Conservation (phyloP, 1,284 basidiomycete species). For the Rhodotorula sp. region DNA sequence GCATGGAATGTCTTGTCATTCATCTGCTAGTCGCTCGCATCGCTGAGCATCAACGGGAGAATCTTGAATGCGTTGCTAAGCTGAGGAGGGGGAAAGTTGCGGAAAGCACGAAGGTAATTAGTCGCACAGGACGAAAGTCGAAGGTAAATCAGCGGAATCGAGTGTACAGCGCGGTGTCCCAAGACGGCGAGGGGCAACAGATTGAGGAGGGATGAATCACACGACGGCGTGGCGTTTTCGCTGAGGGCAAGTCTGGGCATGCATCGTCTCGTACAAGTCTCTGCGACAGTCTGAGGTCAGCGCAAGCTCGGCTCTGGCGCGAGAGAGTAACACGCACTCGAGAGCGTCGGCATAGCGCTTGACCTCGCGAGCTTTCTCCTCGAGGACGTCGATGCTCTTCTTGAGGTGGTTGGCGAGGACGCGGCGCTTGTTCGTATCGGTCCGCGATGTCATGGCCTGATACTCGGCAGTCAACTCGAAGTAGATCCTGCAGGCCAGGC, state of each 20-base stretch:
- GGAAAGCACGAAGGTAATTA: neutral
- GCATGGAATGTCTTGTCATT: no score
- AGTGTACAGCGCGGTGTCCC: neutral
- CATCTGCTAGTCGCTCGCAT: no score
- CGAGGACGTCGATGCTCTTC: conserved; percentile 83
- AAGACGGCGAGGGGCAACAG: no score
- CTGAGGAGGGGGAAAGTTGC: neutral
- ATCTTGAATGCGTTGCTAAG: neutral
- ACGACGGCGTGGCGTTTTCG: conserved; percentile 4
- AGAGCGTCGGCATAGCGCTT: conserved; percentile 31
- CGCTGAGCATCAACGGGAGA: neutral
- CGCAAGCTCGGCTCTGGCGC: no score
- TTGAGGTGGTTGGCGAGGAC: conserved; percentile 77
- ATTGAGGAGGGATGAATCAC: neutral
- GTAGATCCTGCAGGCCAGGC: conserved; percentile 64
- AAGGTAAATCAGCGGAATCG: neutral
- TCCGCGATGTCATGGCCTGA: conserved; percentile 75
- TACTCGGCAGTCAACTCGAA: conserved; percentile 84
- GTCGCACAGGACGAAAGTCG: conserved; percentile 6
- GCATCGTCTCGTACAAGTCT: conserved; percentile 4
- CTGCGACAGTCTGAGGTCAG: neutral
- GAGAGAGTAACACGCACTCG: conserved; percentile 5
- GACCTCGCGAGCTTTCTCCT: conserved; percentile 59
- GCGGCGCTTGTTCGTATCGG: conserved; percentile 69
- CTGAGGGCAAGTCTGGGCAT: conserved; percentile 9